phyloP scores from a whole-genome alignment of 2,329 filamentous ascomycete genomes.

The Phyllosticta capitalensis region DNA sequence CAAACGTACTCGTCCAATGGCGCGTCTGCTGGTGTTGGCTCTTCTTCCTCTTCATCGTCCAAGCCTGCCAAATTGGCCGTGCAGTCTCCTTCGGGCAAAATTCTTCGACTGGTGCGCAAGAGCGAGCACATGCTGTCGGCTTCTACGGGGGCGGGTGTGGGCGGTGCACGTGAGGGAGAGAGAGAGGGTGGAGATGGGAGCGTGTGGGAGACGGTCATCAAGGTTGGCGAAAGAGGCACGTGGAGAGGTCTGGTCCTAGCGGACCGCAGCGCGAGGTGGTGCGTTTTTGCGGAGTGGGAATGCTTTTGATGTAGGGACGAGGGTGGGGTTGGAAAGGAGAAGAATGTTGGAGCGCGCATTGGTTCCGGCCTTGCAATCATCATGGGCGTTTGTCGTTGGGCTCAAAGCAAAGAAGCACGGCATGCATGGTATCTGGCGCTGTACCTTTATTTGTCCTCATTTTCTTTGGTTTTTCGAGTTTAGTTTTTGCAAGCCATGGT shows the following conservation, averaged over 20 bases:
- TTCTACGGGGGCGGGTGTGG: slow-evolving; percentile 11
- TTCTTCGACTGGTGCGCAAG: slow-evolving; percentile 76
- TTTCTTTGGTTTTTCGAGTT: background rate
- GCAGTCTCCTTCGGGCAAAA: slow-evolving; percentile 89
- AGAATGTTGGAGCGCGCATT: background rate
- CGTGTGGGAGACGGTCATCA: slow-evolving; percentile 84
- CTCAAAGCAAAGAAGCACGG: background rate
- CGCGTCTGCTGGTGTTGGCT: background rate
- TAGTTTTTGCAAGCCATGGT: background rate
- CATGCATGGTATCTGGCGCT: background rate
- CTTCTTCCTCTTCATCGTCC: slow-evolving; percentile 23
- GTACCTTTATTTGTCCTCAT: background rate
- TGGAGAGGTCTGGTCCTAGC: slow-evolving; percentile 78
- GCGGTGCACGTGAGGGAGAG: slow-evolving; percentile 13
- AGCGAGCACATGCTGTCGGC: slow-evolving; percentile 51
- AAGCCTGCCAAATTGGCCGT: slow-evolving; percentile 96
- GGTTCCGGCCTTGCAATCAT: background rate
- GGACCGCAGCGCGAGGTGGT: slow-evolving; percentile 77
- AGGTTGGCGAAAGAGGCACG: slow-evolving; percentile 70
- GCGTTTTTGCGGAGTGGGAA: slow-evolving; percentile 84
- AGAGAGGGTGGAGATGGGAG: slow-evolving; percentile 61
- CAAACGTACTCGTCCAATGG: background rate
- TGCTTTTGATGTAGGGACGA: slow-evolving; percentile 40
- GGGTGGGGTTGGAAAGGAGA: background rate
- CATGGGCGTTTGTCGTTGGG: background rate